A percentile compares a stretch with the other conserved stretches of the same genome.
These are phyloP conservation scores for Candida namnaoensis DNA, from an alignment of 805 yeast genomes.

Conservation along the genomic window DNA sequence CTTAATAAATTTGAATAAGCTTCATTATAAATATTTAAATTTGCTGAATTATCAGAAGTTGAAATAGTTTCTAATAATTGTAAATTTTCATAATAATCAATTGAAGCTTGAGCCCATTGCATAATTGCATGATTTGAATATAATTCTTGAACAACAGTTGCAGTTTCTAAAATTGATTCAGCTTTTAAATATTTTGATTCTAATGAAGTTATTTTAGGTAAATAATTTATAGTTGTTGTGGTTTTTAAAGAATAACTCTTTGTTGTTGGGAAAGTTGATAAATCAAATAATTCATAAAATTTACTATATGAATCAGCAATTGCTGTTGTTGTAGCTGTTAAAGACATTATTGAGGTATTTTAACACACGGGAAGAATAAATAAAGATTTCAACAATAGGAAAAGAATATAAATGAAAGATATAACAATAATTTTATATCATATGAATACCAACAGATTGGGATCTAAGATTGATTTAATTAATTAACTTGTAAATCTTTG, in stretches of 20 bases:
- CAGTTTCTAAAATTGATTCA: not conserved
- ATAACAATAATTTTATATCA: no score
- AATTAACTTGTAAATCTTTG: no score
- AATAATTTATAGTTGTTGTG: not conserved
- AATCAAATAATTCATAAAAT: no score
- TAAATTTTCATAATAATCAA: constrained; percentile 5
- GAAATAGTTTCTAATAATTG: constrained; percentile 6
- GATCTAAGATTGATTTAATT: no score
- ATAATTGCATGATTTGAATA: not conserved
- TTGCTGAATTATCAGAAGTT: not conserved
- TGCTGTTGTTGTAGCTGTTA: no score
- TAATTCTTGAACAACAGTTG: not conserved
- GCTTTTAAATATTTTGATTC: not conserved
- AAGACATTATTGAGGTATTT: no score
- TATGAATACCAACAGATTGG: no score
- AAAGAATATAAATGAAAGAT: no score
- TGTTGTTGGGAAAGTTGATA: not conserved
- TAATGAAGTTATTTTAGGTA: not conserved
- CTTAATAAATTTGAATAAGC: not conserved
- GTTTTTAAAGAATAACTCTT: not conserved
- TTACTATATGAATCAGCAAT: no score
- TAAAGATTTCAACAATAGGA: no score
- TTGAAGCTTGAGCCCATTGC: not conserved
- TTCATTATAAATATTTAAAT: no score
- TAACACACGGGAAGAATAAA: no score